Evolutionary conservation across 495 filamentous ascomycete genomes (phyloP), one percentile per base, ranked within the genome.

Genomic region (Penicillium parvum): DNA sequence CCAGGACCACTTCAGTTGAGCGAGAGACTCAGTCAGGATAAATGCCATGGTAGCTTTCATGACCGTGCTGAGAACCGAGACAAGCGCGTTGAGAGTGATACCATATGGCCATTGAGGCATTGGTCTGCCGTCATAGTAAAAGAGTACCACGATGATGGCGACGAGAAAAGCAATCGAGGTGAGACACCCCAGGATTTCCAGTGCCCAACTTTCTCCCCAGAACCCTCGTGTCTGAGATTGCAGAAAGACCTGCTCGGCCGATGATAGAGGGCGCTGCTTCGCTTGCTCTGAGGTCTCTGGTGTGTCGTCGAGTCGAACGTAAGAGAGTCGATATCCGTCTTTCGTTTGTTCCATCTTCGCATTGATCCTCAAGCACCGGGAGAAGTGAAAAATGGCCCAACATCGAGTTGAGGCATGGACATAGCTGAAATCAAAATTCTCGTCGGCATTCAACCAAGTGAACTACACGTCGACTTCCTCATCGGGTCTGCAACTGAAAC

Each of bases 1-100:
- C 64, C 67, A 73, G 16, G 67, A 68, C 71, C 71, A 74, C 46
- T 74, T 77, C 6, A 75, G 57, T 48, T 74, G 72, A 1, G 60
- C 58, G 14, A 77, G 33, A 7, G 56, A 63, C 37, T 70, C 65
- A 3, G 53, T 59, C 38, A 75, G 42, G 7, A 64, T 55, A 12
- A 68, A 61, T 1, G 60, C 48, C 53, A 76, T 58, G 5, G 71
- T 64, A 5, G 65, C 58, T 37, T 69, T 70, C 44, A 66, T 66
- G 9, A 72, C 48, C 2, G 71, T 70, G 7, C 53, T 59, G 12
- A 76, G 43, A 4, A 76, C 55, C 0, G 71, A 72, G 0, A 77
- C 35, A 17, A 76, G 40, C 1, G 72, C 58, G 50, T 75, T 76
- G 28, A 75, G 63, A 1, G 69, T 71, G 25, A 76, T 68, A 11